phyloP scores from a whole-genome alignment of 2,329 filamentous ascomycete species.

The Cercospora nicotianae region DNA sequence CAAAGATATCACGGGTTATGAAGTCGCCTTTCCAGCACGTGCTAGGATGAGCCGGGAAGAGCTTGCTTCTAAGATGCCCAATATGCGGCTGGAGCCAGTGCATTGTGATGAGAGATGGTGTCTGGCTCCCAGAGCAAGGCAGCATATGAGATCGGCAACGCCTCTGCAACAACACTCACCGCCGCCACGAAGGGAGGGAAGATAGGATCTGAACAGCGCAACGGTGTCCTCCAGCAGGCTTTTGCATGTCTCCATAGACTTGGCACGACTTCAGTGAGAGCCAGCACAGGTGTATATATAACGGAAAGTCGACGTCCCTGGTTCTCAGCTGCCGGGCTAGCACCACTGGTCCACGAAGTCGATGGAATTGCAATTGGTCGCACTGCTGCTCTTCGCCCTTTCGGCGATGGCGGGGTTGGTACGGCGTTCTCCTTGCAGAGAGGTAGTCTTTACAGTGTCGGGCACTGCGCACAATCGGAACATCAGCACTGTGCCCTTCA shows the following conservation, averaged over 20 bases:
- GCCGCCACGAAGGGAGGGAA: neutral
- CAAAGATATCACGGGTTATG: neutral
- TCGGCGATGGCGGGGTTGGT: neutral
- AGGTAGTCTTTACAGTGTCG: slow-evolving; percentile 16
- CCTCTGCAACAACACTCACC: neutral
- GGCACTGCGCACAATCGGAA: slow-evolving; percentile 17
- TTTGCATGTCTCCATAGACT: neutral
- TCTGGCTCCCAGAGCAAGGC: neutral
- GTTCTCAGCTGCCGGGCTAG: neutral
- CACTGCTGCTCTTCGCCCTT: neutral
- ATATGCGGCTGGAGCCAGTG: neutral
- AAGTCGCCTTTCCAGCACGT: neutral
- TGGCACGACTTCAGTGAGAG: neutral
- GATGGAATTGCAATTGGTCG: neutral
- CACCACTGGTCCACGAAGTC: neutral
- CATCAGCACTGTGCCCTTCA: slow-evolving; percentile 13
- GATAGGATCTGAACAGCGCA: neutral
- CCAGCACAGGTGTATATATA: neutral
- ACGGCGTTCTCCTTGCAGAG: slow-evolving; percentile 6
- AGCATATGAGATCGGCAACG: neutral
- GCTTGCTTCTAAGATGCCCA: neutral
- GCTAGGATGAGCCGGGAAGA: neutral
- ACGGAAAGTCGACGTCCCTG: neutral
- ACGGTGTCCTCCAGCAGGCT: neutral
- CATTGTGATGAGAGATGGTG: neutral